Base-by-base conservation (phyloP, 306 rosid genomes). In the Quercus glauca region DNA sequence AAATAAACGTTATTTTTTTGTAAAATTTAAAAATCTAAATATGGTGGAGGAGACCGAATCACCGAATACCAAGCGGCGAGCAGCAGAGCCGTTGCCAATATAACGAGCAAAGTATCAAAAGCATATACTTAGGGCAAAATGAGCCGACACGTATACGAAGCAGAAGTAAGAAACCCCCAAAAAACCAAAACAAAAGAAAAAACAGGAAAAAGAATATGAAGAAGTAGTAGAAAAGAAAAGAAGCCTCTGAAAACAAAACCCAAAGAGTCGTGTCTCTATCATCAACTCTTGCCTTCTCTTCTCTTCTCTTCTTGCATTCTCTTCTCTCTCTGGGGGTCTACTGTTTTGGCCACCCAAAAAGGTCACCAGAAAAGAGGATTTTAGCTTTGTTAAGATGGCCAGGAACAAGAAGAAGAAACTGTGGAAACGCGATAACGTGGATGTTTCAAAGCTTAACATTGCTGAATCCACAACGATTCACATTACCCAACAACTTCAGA, bases 381-480 rank as follows among this genome's bases (percentile, higher is more conserved):
- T 65, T 45, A 18, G 49, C 71, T 41, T 41, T 41, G 45, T 41
- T 7, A 19, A 35, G 72, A 67, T 67, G 72, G 26, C 72, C 23
- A 67, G 17, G 51, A 67, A 56, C 23, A 67, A 31, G 51, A 67
- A 56, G 29, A 73, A 31, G n/a, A 73, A 13, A n/a, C 68, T 56
- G n/a, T 31, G 5, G 53, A 73, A 73, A 56, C 51, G 17, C 3
- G 49, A 45, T 69, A 69, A 5, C 15, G 43, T 37, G 8, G 9
- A 12, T 5, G 69, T 53, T 17, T 6, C 74, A 29, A 85, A 56
- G 45, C 69, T 60, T 84, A 77, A 25, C 8, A 65, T 86, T 33
- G 69, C 76, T 60, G 87, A 87, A 78, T 57, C 25, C 55, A 56
- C 77, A 17, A 73, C 81, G 81, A 71, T 64, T 84, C 84, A 77